Conservation (phyloP, 495 filamentous ascomycete species). For the Trichoderma reesei region DNA sequence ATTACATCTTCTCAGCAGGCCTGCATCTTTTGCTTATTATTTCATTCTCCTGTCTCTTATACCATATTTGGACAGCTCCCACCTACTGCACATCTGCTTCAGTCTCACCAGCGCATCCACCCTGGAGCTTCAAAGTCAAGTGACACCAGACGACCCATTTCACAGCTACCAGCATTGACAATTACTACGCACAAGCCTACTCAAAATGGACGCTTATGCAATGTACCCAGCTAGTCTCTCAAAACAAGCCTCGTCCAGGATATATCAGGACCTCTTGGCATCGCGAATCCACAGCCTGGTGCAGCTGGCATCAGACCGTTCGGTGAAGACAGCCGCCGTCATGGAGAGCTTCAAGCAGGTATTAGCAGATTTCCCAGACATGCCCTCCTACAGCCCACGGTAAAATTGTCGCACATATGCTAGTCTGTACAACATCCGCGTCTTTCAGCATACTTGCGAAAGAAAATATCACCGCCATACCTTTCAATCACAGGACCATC, state of each 20-base stretch:
- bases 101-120: neutral
- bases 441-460: neutral
- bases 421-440: neutral
- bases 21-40: neutral
- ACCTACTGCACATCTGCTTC: neutral
- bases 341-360: slow-evolving; percentile 3
- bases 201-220: slow-evolving; percentile 40
- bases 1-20: too few relatives aligned
- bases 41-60: neutral
- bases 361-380: neutral
- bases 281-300: slow-evolving; percentile 4
- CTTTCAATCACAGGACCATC: neutral
- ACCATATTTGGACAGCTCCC: neutral
- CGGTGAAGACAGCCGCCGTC: neutral
- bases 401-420: neutral
- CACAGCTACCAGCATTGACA: neutral
- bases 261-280: slow-evolving; percentile 33
- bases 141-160: neutral
- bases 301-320: neutral
- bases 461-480: neutral
- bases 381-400: neutral
- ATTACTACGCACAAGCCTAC: neutral
- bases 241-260: slow-evolving; percentile 30
- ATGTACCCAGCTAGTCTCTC: slow-evolving; percentile 36
- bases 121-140: neutral